Base-by-base conservation (phyloP, 768 basidiomycete genomes). In the Scleroderma bovista region DNA sequence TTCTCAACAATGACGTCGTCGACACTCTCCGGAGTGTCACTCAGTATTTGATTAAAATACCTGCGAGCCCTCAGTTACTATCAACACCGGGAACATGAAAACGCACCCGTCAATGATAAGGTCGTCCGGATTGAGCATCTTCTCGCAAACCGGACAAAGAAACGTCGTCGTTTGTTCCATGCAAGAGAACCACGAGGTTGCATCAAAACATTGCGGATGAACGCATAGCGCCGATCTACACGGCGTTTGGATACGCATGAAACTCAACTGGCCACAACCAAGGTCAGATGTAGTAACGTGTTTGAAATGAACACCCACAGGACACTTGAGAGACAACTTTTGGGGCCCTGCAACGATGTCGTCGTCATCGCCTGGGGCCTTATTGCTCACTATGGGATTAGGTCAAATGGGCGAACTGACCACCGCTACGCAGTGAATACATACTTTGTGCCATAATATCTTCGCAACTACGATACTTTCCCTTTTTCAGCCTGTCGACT, bases 161-260 rank as follows among this genome's bases (percentile, higher is more conserved):
- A 90, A 99, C 26, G 93, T 93, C 2, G 95, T 96, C 9, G 93
- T 97, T 69, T 91, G 86, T 61, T 95, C 90, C 82, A 96, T 98
- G 64, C 95, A 83, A 5, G 86, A 85, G 61, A 87, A 91, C 93
- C 93, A 99, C 36, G 88, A 91, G 16, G 76, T 77, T 0, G 93
- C 93, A 67, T 99, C 96, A 68, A 98, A 99, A 65, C 96, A 99
- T 58, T 93, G 89, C 7, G 88, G 72, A 67, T 98, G 96, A 33
- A 88, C 82, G 61, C 96, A 98, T 51, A 76, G 74, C n/a, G 72
- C 76, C 1, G 96, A 94, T 26, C 95, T 88, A 64, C 88, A 84
- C 8, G 96, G 95, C 0, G 79, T 86, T 31, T 69, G 73, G 49
- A 99, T 83, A 6, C 94, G 88, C 66, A 84, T 80, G 65, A 88